These are phyloP conservation scores for Chalciporus sp. DNA, from an alignment of 1,284 basidiomycete species.

Conservation along the genomic window DNA sequence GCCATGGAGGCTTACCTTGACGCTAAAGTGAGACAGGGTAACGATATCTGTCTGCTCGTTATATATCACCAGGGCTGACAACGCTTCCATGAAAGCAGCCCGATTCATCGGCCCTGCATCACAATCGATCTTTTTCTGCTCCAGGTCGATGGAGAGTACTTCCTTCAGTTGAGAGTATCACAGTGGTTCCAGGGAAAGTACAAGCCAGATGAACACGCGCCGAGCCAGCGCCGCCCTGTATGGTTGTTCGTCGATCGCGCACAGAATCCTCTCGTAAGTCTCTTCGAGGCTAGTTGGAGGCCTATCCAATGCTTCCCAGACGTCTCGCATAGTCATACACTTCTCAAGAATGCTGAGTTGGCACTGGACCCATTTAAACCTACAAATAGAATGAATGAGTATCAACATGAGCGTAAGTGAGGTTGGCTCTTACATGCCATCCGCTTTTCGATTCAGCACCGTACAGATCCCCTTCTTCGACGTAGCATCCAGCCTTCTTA, in stretches of 20 bases:
- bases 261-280: constrained; percentile 15
- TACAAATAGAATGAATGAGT: not conserved
- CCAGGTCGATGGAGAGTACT: constrained; percentile 2
- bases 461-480: no score
- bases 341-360: constrained; percentile 9
- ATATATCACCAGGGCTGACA: constrained; percentile 13
- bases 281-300: constrained; percentile 18
- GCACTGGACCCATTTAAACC: constrained; percentile 19
- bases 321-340: not conserved
- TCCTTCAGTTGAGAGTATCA: constrained; percentile 16
- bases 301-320: constrained; percentile 2
- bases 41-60: constrained; percentile 1
- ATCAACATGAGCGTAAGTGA: not conserved
- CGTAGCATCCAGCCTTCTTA: no score
- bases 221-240: not conserved
- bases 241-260: not conserved
- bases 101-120: constrained; percentile 4
- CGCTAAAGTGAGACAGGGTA: constrained; percentile 11
- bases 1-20: not conserved
- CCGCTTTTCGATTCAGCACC: not conserved
- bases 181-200: constrained; percentile 6
- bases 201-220: constrained; percentile 9
- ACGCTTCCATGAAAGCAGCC: constrained; percentile 8
- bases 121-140: not conserved
- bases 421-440: not conserved